Percentiles rank a stretch among this genome's conserved stretches.
Evolutionary conservation across 306 rosid genomes (phyloP).

Genomic region (Dryas drummondii): DNA sequence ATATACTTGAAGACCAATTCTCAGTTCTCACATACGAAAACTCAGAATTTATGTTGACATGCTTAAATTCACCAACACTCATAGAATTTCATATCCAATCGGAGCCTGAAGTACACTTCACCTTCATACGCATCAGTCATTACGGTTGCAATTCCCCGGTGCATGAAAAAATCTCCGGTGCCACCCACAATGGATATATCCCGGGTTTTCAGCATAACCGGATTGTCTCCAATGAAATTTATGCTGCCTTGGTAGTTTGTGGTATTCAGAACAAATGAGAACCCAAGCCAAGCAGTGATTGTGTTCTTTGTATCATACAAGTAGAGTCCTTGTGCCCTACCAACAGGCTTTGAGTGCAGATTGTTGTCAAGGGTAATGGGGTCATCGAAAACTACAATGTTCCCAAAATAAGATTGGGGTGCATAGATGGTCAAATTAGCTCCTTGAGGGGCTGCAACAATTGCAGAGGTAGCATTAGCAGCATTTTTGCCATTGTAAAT

Average conservation of each 20-base stretch:
- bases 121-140: conserved; percentile 70
- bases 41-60: not conserved
- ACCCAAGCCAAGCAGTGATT: conserved; percentile 64
- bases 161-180: conserved; percentile 80
- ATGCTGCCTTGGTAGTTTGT: conserved; percentile 50
- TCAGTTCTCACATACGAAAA: not conserved
- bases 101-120: conserved; percentile 68
- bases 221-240: conserved; percentile 67
- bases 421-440: conserved; percentile 56
- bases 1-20: not conserved
- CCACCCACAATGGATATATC: conserved; percentile 73
- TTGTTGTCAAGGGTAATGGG: conserved; percentile 2
- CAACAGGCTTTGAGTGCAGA: conserved; percentile 64
- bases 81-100: conserved; percentile 56
- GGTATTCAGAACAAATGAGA: conserved; percentile 50
- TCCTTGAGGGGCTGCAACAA: conserved; percentile 70
- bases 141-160: conserved; percentile 68
- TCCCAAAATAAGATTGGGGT: conserved; percentile 50
- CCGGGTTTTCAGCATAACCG: conserved; percentile 45
- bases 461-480: conserved; percentile 66
- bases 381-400: conserved; percentile 55
- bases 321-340: conserved; percentile 81
- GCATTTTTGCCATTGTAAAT: conserved; percentile 64
- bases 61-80: conserved; percentile 56
- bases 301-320: conserved; percentile 60